phyloP scores from a whole-genome alignment of 345 rosid species.

The Ricinus communis region DNA sequence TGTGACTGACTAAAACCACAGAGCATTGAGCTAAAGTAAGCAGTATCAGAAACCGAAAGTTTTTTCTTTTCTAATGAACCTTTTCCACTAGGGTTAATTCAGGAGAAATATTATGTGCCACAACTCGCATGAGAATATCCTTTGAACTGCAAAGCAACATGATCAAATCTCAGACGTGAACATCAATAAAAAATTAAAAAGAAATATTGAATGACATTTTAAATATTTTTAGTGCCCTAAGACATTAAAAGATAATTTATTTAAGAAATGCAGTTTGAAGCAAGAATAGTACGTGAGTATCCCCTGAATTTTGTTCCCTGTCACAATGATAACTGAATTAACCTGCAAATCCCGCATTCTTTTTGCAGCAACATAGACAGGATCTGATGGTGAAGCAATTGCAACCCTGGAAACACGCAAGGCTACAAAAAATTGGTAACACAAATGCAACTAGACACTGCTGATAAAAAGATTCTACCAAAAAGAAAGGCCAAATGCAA shows the following conservation, averaged over 20 bases:
- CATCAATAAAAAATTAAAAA: constrained; percentile 5
- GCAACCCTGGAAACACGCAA: constrained; percentile 53
- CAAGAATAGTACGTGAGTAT: constrained; percentile 71
- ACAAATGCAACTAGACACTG: constrained; percentile 11
- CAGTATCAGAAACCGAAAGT: background rate
- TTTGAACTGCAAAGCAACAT: constrained; percentile 60
- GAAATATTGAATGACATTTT: constrained; percentile 1
- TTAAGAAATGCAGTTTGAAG: constrained; percentile 13
- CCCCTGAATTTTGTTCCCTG: constrained; percentile 73
- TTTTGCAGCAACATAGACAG: constrained; percentile 86
- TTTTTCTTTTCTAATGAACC: constrained; percentile 40
- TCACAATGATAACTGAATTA: constrained; percentile 67
- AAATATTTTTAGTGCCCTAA: background rate
- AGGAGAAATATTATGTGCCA: constrained; percentile 92
- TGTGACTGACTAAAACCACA: background rate
- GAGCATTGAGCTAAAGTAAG: background rate
- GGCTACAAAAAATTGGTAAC: constrained; percentile 21
- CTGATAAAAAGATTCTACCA: background rate
- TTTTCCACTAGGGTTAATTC: constrained; percentile 85
- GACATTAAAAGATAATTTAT: constrained; percentile 4
- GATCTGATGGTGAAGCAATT: constrained; percentile 71
- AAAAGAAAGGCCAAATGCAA: constrained; percentile 4
- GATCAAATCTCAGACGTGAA: constrained; percentile 1
- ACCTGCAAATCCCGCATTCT: constrained; percentile 78
- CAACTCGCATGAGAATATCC: constrained; percentile 97